Evolutionary conservation across 352 stramenopile species (phyloP), one percentile per base, ranked within the genome.

Genomic region (Phytophthora sp.): DNA sequence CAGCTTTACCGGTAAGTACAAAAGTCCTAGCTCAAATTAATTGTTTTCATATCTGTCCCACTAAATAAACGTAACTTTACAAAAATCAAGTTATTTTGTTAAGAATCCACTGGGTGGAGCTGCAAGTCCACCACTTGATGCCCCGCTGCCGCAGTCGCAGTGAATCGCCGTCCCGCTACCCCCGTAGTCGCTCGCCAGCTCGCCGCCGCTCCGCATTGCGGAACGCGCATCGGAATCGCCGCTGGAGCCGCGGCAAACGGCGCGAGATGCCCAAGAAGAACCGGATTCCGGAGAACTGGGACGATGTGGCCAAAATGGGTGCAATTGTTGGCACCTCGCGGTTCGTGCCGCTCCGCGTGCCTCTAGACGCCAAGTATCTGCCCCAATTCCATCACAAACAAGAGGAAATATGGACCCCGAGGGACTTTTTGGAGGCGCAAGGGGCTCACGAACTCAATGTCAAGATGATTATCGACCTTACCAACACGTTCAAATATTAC

Each of bases 401-500:
- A 0, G 69, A 76, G 2, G 71, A 92, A 47, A 55, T 79, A 15
- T 95, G 87, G 87, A 86, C 69, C 2, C 84, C 84, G 3, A 57
- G 67, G 29, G 44, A 74, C 13, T 89, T 95, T 67, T 60, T 91
- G 15, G 57, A 82, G 13, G 44, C 69, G 16, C 84, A 91, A 49
- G 47, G 63, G 7, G 53, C 47, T 11, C 66, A 69, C 7, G 57
- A 74, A 0, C 53, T 82, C 2, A 63, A 89, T 51, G 73, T 93
- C 18, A 79, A 87, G 18, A 75, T 93, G 55, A 63, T 95, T 31
- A 84, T 95, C 24, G 86, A 95, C 49, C 73, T 95, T 31, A 95
- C 86, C 15, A 95, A 95, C 55, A 95, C 86, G 16, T 83, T 77
- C 63, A 92, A 93, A 60, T 95, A 95, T 64, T 95, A 95, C 72